Percentiles rank a stretch among this genome's conserved stretches.
These are phyloP conservation scores for Orbilia javanica DNA, from an alignment of 2,329 filamentous ascomycete species.

Conservation along the genomic window DNA sequence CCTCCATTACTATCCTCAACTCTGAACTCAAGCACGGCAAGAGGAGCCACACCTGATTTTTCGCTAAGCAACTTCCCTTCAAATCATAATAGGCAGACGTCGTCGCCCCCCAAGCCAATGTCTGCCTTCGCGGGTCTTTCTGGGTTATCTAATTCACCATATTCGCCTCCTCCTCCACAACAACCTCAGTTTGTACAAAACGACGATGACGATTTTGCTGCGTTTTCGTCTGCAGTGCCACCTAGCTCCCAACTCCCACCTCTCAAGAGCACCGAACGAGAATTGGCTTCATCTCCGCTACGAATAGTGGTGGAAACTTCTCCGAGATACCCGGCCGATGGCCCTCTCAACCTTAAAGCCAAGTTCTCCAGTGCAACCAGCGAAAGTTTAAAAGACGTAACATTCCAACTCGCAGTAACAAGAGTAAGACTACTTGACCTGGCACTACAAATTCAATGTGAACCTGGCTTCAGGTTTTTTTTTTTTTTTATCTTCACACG, in stretches of 20 bases:
- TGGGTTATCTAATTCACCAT: conserved; percentile 70
- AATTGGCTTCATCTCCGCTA: conserved; percentile 77
- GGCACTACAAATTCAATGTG: conserved; percentile 16
- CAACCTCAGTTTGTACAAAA: conserved; percentile 62
- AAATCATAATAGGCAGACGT: conserved; percentile 57
- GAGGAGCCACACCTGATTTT: conserved; percentile 60
- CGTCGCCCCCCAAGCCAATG: conserved; percentile 66
- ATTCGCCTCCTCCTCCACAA: conserved; percentile 63
- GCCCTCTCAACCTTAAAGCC: conserved; percentile 76
- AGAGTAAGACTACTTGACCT: conserved; percentile 73
- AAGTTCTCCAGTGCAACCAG: conserved; percentile 85
- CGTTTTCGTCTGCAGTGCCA: conserved; percentile 88
- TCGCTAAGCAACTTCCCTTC: conserved; percentile 56
- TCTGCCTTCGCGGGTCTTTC: conserved; percentile 68
- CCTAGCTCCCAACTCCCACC: conserved; percentile 68
- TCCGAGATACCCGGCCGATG: conserved; percentile 73
- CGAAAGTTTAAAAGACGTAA: conserved; percentile 80
- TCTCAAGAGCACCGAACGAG: conserved; percentile 74
- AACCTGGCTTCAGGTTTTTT: conserved; percentile 10
- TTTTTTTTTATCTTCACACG: background rate
- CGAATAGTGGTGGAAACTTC: conserved; percentile 75
- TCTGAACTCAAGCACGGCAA: conserved; percentile 73
- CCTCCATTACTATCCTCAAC: conserved; percentile 74
- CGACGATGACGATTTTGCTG: conserved; percentile 87
- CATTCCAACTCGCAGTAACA: conserved; percentile 92